Percentiles rank a stretch among this genome's conserved stretches.
phyloP scores from a whole-genome alignment of 2,329 filamentous ascomycete genomes.

The Aspergillus sclerotialis region DNA sequence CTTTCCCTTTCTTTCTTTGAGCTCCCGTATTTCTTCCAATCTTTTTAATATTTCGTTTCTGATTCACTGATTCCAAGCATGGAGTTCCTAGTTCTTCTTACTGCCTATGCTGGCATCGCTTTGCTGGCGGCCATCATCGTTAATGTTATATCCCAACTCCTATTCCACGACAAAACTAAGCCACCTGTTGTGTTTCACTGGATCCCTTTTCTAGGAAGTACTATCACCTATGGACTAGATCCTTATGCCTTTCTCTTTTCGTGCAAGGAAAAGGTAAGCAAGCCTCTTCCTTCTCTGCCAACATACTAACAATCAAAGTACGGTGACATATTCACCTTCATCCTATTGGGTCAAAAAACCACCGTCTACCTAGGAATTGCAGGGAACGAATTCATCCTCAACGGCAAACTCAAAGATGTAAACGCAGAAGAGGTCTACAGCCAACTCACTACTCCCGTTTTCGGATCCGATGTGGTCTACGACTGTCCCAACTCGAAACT shows the following conservation, averaged over 20 bases:
- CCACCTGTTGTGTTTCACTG: constrained; percentile 75
- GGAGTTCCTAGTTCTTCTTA: neutral
- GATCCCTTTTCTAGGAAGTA: constrained; percentile 53
- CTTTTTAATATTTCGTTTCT: too few relatives aligned
- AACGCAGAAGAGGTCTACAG: constrained; percentile 87
- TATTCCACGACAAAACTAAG: constrained; percentile 70
- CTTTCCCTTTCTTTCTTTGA: neutral
- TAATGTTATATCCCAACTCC: constrained; percentile 46
- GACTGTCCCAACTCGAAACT: constrained; percentile 87
- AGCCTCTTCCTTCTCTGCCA: neutral
- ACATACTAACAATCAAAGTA: constrained; percentile 47
- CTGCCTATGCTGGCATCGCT: neutral
- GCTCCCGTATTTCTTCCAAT: too few relatives aligned
- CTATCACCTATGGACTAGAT: constrained; percentile 39
- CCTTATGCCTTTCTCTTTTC: constrained; percentile 76
- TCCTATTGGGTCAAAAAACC: constrained; percentile 79
- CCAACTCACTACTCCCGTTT: constrained; percentile 63
- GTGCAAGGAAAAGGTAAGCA: constrained; percentile 62
- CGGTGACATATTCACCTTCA: constrained; percentile 85
- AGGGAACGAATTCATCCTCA: constrained; percentile 89
- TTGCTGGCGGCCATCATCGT: neutral
- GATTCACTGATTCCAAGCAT: too few relatives aligned
- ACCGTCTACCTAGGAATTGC: constrained; percentile 75
- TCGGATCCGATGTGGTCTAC: constrained; percentile 81
- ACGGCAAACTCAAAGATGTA: constrained; percentile 83